Evolutionary conservation across 257 asterid species (phyloP).

Genomic region (Apocynum venetum): DNA sequence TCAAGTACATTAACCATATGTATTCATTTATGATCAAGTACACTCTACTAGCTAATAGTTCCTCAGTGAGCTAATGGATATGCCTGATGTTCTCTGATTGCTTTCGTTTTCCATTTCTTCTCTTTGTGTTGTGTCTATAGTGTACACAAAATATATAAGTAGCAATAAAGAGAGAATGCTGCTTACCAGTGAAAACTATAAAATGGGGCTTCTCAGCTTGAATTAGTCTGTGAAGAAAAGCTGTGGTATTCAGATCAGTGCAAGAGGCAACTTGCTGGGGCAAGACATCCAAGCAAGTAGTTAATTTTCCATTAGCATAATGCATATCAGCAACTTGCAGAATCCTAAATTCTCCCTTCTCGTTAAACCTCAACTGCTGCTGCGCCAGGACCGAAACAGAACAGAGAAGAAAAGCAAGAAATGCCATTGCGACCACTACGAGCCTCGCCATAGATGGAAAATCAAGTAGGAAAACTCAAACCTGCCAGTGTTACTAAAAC

Average conservation of each 20-base stretch:
- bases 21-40: background rate
- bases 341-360: slow-evolving; percentile 69
- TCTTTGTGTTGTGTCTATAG: background rate
- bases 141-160: background rate
- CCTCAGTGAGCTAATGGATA: background rate
- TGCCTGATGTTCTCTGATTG: background rate
- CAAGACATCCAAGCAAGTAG: slow-evolving; percentile 65
- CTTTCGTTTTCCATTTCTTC: background rate
- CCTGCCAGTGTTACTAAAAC: background rate
- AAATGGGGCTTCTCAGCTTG: slow-evolving; percentile 75
- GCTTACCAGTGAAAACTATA: slow-evolving; percentile 71
- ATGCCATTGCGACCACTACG: background rate
- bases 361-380: slow-evolving; percentile 54
- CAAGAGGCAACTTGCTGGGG: slow-evolving; percentile 59
- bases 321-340: slow-evolving; percentile 98
- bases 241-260: slow-evolving; percentile 90
- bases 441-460: background rate
- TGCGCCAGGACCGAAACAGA: slow-evolving; percentile 7
- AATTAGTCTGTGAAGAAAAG: slow-evolving; percentile 65
- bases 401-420: slow-evolving; percentile 7
- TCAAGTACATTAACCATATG: background rate
- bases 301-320: slow-evolving; percentile 58
- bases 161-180: background rate
- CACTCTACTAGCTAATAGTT: background rate
- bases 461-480: background rate